Evolutionary conservation across 768 basidiomycete species (phyloP).

Genomic region (Mycena polygramma): DNA sequence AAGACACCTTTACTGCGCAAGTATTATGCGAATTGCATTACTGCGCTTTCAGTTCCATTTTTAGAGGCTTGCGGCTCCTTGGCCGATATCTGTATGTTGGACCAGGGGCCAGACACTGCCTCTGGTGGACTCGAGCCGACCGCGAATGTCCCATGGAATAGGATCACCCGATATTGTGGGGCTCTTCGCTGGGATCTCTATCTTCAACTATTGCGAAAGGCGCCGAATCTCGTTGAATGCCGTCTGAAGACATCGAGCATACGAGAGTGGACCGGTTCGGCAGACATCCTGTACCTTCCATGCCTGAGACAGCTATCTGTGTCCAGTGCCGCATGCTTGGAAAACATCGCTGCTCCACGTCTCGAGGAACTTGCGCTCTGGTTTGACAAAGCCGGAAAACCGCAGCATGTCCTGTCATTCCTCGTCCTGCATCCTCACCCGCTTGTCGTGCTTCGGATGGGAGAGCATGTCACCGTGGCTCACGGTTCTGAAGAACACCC

Average conservation of each 20-base stretch:
- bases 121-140: not conserved
- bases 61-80: not conserved
- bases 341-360: not conserved
- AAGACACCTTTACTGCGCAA: not conserved
- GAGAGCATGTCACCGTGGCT: not conserved
- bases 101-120: too few species aligned
- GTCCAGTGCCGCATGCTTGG: not conserved
- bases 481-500: not conserved
- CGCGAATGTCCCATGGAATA: not conserved
- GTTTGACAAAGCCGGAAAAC: not conserved
- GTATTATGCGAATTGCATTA: not conserved
- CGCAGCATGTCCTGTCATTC: slow-evolving; percentile 1
- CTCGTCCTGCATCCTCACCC: not conserved
- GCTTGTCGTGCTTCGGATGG: not conserved
- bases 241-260: not conserved
- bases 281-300: not conserved
- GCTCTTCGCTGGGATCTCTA: not conserved
- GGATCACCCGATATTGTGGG: not conserved
- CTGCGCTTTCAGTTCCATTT: not conserved
- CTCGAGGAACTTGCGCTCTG: slow-evolving; percentile 1
- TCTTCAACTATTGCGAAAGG: not conserved
- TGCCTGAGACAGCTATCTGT: not conserved
- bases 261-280: not conserved
- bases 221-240: slow-evolving; percentile 12
- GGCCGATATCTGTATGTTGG: not conserved